Evolutionary conservation across 257 asterid species (phyloP).

Genomic region (Solanum pennellii): DNA sequence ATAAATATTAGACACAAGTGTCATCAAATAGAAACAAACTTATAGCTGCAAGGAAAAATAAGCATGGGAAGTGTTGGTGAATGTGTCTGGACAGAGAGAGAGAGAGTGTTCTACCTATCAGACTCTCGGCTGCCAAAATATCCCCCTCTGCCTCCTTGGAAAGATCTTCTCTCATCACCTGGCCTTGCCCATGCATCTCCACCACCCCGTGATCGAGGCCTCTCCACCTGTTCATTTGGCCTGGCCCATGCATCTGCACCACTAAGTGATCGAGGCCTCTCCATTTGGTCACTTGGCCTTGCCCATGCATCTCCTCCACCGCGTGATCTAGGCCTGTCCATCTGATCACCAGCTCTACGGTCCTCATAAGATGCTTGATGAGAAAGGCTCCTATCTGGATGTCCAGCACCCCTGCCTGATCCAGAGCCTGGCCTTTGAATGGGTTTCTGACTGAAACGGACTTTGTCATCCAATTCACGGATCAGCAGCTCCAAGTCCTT

Average conservation of each 20-base stretch:
- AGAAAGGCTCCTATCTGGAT: conserved; percentile 46
- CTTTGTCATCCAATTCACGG: conserved; percentile 70
- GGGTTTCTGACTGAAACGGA: conserved; percentile 61
- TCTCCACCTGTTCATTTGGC: background rate
- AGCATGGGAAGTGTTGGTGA: background rate
- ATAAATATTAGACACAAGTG: background rate
- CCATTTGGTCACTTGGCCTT: conserved; percentile 13
- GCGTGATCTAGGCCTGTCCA: conserved; percentile 81
- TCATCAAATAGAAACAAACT: background rate
- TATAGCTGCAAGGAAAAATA: background rate
- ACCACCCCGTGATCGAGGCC: conserved; percentile 1
- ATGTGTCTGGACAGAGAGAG: background rate
- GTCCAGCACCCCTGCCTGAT: conserved; percentile 43
- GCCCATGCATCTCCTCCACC: conserved; percentile 60
- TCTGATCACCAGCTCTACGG: conserved; percentile 49
- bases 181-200: conserved; percentile 17
- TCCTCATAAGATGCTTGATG: conserved; percentile 57
- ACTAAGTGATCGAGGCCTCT: conserved; percentile 3
- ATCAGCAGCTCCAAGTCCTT: conserved; percentile 52
- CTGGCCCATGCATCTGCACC: conserved; percentile 3
- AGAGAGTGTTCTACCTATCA: conserved; percentile 45
- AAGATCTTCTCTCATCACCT: conserved; percentile 55
- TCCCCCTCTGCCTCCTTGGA: conserved; percentile 85
- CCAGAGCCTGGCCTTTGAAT: conserved; percentile 75
- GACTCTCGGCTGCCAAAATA: conserved; percentile 57